Evolutionary conservation across 2,329 filamentous ascomycete genomes (phyloP).

Genomic region (Aspergillus japonicus): DNA sequence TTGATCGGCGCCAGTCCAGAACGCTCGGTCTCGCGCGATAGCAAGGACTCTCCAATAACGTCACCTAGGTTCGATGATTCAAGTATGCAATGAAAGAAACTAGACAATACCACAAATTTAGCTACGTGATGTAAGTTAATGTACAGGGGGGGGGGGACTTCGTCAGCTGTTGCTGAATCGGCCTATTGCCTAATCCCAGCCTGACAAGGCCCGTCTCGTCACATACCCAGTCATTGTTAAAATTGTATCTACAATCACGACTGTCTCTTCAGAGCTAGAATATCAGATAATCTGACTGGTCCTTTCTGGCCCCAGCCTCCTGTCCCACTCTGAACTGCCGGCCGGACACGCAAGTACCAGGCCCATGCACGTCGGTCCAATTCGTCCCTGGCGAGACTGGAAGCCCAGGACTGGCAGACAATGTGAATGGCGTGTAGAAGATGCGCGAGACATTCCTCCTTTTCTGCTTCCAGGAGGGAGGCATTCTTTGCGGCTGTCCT

Average conservation of each 20-base stretch:
- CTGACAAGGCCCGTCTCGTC: not conserved
- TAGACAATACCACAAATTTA: no score
- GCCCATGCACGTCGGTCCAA: slow-evolving; percentile 74
- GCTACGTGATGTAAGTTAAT: no score
- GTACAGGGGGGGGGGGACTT: not conserved
- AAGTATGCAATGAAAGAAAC: not conserved
- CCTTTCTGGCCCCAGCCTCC: slow-evolving; percentile 85
- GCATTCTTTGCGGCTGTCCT: slow-evolving; percentile 45
- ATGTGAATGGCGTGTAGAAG: slow-evolving; percentile 70
- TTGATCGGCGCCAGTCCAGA: not conserved
- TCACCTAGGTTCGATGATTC: not conserved
- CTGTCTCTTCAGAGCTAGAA: slow-evolving; percentile 48
- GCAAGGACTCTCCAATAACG: not conserved
- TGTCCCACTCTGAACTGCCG: slow-evolving; percentile 70
- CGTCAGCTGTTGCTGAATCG: not conserved
- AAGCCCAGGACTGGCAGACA: slow-evolving; percentile 71
- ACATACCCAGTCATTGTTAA: not conserved
- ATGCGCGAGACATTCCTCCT: slow-evolving; percentile 66
- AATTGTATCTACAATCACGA: slow-evolving; percentile 3
- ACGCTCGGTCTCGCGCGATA: not conserved
- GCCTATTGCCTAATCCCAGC: not conserved
- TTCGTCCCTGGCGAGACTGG: slow-evolving; percentile 62
- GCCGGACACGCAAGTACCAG: slow-evolving; percentile 77
- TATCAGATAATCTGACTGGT: slow-evolving; percentile 62
- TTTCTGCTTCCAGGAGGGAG: slow-evolving; percentile 57